phyloP scores from a whole-genome alignment of 163 green algal genomes.

The Scenedesmus sp. region DNA sequence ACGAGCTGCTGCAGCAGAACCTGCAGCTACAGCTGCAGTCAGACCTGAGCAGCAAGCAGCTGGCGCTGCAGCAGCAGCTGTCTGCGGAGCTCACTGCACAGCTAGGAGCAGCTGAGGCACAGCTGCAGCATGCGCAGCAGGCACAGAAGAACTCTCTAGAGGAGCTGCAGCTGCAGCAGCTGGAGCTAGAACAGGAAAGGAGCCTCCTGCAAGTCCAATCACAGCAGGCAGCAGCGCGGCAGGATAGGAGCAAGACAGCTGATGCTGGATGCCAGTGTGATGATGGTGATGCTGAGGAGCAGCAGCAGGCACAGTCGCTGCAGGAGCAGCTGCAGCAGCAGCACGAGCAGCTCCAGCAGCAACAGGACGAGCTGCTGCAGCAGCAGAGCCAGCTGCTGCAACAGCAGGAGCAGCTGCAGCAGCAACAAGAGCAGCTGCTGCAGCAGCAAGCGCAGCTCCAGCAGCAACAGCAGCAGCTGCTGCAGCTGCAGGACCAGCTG shows the following conservation, averaged over 20 bases:
- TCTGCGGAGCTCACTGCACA: slow-evolving; percentile 23
- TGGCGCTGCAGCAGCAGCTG: slow-evolving; percentile 18
- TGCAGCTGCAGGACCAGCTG: slow-evolving; percentile 31
- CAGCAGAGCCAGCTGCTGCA: not conserved
- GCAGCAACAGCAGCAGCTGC: not conserved
- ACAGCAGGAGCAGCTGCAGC: not conserved
- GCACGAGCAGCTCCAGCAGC: not conserved
- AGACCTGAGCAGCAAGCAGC: slow-evolving; percentile 35
- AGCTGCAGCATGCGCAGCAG: slow-evolving; percentile 14
- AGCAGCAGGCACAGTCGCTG: not conserved
- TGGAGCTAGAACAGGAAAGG: not conserved
- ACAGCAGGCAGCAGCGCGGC: not conserved
- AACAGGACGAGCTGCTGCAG: not conserved
- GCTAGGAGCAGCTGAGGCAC: slow-evolving; percentile 21
- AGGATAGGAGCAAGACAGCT: not conserved
- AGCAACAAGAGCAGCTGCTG: not conserved
- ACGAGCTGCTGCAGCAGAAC: slow-evolving; percentile 35
- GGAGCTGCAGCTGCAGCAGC: slow-evolving; percentile 36
- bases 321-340: slow-evolving; percentile 28
- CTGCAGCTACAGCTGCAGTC: slow-evolving; percentile 22
- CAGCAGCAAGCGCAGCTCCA: not conserved
- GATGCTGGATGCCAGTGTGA: not conserved
- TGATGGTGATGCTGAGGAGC: not conserved
- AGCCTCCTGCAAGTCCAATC: not conserved
- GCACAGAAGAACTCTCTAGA: not conserved